Percentiles rank a stretch among this genome's conserved stretches.
Evolutionary conservation across 192 early-diverging fungal species (phyloP).

Genomic region (Coemansia sp.): DNA sequence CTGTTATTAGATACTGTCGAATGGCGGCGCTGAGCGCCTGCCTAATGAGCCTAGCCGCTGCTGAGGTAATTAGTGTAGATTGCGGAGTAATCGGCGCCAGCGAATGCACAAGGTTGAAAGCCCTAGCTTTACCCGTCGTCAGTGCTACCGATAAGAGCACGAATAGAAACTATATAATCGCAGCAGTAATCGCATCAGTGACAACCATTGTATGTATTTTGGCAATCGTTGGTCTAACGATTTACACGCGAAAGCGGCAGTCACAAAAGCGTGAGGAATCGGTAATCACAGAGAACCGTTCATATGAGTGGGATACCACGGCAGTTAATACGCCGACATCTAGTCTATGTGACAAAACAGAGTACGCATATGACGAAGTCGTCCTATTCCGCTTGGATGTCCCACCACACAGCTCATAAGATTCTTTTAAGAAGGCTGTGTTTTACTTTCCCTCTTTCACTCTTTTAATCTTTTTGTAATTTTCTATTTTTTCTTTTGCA

Average conservation of each 20-base stretch:
- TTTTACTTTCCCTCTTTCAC: background rate
- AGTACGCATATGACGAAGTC: constrained; percentile 12
- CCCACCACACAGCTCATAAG: constrained; percentile 6
- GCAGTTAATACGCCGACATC: constrained; percentile 15
- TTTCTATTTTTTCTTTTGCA: constrained; percentile 8
- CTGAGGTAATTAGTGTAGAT: constrained; percentile 10
- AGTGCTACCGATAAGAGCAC: background rate
- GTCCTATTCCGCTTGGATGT: constrained; percentile 17
- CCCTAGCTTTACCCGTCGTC: constrained; percentile 6
- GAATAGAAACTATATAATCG: background rate
- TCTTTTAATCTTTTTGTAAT: constrained; percentile 9
- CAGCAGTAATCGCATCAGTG: background rate
- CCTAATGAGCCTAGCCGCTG: background rate
- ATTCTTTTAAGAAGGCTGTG: background rate
- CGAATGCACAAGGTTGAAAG: constrained; percentile 21
- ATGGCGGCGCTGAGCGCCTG: constrained; percentile 1
- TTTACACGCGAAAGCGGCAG: constrained; percentile 13
- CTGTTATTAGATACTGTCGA: background rate
- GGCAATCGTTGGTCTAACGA: constrained; percentile 4
- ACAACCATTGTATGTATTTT: constrained; percentile 8
- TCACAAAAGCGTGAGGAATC: background rate
- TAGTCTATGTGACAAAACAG: constrained; percentile 11
- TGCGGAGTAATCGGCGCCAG: constrained; percentile 14
- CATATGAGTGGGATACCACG: constrained; percentile 12
- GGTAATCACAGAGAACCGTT: background rate